A percentile compares a stretch with the other conserved stretches of the same genome.
phyloP scores from a whole-genome alignment of 768 basidiomycete species.

The Agrocybe praecox region DNA sequence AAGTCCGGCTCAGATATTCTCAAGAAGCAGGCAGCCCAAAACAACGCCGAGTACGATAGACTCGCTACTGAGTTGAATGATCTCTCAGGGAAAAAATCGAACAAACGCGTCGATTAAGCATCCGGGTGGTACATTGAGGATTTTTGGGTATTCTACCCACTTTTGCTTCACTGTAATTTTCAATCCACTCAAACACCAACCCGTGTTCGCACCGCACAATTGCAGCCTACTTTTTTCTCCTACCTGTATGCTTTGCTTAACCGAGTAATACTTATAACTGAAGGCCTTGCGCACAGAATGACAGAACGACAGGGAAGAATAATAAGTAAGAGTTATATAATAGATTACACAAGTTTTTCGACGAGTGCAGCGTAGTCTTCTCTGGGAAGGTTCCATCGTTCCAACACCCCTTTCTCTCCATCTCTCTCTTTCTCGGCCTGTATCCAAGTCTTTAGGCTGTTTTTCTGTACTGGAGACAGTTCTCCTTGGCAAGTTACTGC shows the following conservation, averaged over 20 bases:
- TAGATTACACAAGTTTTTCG: conserved; percentile 16
- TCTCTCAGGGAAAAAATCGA: conserved; percentile 53
- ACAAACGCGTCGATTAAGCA: conserved; percentile 67
- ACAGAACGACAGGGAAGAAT: background rate
- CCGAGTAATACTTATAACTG: too few species aligned
- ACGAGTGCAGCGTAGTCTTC: conserved; percentile 26
- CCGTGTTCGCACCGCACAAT: too few species aligned
- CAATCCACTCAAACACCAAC: too few species aligned
- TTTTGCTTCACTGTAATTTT: too few species aligned
- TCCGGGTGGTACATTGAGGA: background rate
- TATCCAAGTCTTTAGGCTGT: conserved; percentile 29
- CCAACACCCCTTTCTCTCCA: conserved; percentile 21
- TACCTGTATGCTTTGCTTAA: too few species aligned
- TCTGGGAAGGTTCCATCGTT: conserved; percentile 28
- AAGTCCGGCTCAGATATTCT: conserved; percentile 58
- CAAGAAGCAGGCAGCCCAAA: conserved; percentile 81
- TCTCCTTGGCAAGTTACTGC: conserved; percentile 38
- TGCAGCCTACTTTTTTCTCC: too few species aligned
- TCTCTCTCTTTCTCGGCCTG: conserved; percentile 21
- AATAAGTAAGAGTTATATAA: background rate
- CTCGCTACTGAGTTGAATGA: conserved; percentile 79
- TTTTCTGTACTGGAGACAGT: conserved; percentile 28
- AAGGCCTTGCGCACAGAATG: too few species aligned
- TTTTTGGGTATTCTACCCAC: background rate
- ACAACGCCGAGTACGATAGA: conserved; percentile 80